Evolutionary conservation across 495 filamentous ascomycete genomes (phyloP), one percentile per base, ranked within the genome.

Genomic region (Penicillium chermesinum): DNA sequence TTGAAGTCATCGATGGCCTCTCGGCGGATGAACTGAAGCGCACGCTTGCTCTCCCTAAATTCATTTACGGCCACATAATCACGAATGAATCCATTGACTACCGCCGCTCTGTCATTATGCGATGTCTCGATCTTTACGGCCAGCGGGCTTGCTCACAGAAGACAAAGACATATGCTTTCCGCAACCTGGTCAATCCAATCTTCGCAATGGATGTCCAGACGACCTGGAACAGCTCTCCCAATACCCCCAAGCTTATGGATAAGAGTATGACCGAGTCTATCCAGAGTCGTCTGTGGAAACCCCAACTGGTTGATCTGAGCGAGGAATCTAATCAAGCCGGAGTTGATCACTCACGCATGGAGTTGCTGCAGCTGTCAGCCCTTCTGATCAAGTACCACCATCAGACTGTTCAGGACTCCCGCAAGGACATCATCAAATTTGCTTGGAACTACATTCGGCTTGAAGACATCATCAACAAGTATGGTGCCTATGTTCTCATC

Each of bases 401-500:
- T 49, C 76, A 77, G 19, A 83, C 90, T 17, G 75, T 97, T 7
- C 81, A 89, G 42, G 91, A 96, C 58, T 86, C 88, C 4, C 86
- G 94, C 16, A 99, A 97, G 65, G 94, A 99, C 51, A 88, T 99
- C 49, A 97, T 99, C 58, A 96, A 96, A 65, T 97, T 96, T 64
- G 90, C 89, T 3, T 99, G 94, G 94, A 96, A 90, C 20, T 97
- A 93, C 61, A 97, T 97, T 48, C 83, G 88, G 14, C 81, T 99
- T 17, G 94, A 99, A 62, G 94, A 99, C 63, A 87, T 95, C 50
- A 96, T 99, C 73, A 97, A 97, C 72, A 99, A 99, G 61, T 90
- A 97, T 63, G 94, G 91, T 15, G 91, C 94, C 6, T 97, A 99
- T 61, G 91, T 96, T 9, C 79, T 97, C 2, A 95, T 97, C 52